Base-by-base conservation (phyloP, 352 stramenopile genomes). In the Pythium phragmitis region DNA sequence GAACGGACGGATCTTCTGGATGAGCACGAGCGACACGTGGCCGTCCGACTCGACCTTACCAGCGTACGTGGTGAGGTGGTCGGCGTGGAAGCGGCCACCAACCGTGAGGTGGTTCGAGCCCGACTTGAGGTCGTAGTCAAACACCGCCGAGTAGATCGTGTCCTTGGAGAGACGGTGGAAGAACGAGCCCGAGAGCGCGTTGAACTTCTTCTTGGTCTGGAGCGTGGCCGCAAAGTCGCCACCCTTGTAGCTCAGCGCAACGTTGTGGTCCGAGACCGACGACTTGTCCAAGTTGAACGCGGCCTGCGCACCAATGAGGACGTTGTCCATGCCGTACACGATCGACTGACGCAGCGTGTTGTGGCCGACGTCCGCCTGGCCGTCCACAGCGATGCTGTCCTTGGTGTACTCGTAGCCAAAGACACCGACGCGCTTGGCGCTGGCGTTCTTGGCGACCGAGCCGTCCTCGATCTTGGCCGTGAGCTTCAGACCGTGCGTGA, bases 1-100 rank as follows among this genome's bases (percentile, higher is more conserved):
- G 76, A 91, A 93, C 39, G 85, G 84, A 56, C 84, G 85, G 41
- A 96, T 86, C 83, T 94, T 96, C 72, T 94, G 83, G 50, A 94
- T 74, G 51, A 91, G 75, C 57, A 85, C 84, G 57, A 96, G 71
- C 55, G 87, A 96, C 52, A 96, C 79, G 73, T 92, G 80, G 67
- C 87, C 87, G 64, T 94, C 80, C 70, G 82, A 91, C 68, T 94
- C 73, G 60, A 94, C 81, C 79, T 94, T 94, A 59, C 81, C 85
- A 55, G 74, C 78, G 76, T 91, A 92, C 34, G 85, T 94, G n/a
- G 85, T 94, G 62, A 89, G 77, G 33, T 64, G 46, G 62, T 94
- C 82, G 45, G 67, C 82, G 69, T 87, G 89, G 75, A 87, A 94
- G 50, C 83, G 80, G 57, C 85, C 85, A 51, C 85, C 85, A 30